Conservation (phyloP, 352 stramenopile species). For the Phytophthora sp. region DNA sequence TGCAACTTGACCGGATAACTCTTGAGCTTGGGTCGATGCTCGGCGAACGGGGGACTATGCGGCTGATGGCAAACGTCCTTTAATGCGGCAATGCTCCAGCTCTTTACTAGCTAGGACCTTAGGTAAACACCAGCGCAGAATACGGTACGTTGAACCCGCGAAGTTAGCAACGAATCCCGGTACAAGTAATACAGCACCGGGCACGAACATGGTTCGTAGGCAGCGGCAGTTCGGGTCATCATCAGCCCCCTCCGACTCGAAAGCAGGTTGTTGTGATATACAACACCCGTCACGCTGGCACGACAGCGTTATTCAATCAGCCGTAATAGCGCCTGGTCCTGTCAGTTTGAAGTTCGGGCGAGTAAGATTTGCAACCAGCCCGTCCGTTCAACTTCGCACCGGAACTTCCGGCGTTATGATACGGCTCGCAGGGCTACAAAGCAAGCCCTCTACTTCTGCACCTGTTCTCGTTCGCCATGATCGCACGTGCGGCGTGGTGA, state of each 20-base stretch:
- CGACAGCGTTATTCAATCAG: conserved; percentile 1
- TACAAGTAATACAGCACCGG: no score
- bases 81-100: conserved; percentile 15
- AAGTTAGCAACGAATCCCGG: no score
- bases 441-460: conserved; percentile 4
- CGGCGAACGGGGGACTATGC: conserved; percentile 15
- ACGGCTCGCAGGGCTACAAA: not conserved
- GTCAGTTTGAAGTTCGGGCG: conserved; percentile 32
- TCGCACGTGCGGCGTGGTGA: no score
- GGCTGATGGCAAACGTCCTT: conserved; percentile 14
- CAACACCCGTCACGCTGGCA: conserved; percentile 4
- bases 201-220: not conserved
- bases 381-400: conserved; percentile 29
- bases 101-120: conserved; percentile 4
- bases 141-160: no score
- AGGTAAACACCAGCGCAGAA: conserved; percentile 10
- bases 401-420: conserved; percentile 16
- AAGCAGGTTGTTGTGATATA: conserved; percentile 8
- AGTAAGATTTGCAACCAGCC: conserved; percentile 27
- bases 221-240: conserved; percentile 1
- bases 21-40: conserved; percentile 1
- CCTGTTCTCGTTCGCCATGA: conserved; percentile 1
- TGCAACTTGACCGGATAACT: conserved; percentile 20
- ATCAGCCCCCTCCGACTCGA: conserved; percentile 9
- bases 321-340: conserved; percentile 26